Base-by-base conservation (phyloP, 2,329 filamentous ascomycete genomes). In the Trichoderma arundinaceum region DNA sequence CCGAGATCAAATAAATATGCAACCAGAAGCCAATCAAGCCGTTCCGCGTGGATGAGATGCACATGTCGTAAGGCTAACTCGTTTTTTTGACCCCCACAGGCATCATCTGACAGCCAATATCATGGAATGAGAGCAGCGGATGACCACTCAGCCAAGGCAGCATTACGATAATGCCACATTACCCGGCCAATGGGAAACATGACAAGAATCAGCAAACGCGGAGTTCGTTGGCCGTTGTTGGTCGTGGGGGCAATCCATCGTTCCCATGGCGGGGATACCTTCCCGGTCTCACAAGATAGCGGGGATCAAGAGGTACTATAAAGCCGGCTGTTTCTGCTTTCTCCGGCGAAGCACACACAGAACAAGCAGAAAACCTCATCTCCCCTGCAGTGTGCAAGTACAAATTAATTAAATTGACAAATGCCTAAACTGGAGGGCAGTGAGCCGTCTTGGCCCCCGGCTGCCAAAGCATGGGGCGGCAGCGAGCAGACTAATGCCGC, bases 1-100 rank as follows among this genome's bases (percentile, higher is more conserved):
- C 33, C 33, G n/a, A 19, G 19, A 19, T 39, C 33, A 32, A 13
- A 49, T 32, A 9, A 1, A 51, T 7, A 51, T 6, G n/a, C 32
- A 22, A 9, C 32, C 28, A n/a, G 39, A 46, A 35, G 48, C 49
- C 59, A 63, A 63, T 63, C 48, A 53, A n/a, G 33, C 22, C 32
- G 48, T 46, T 46, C 12, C 49, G 32, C 39, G 28, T 46, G 32
- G 39, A 52, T 15, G 38, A 53, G 59, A 44, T 62, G 51, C 15
- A 17, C 28, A 39, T n/a, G 52, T n/a, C 17, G n/a, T 39, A 17
- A 22, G 28, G 19, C 28, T 15, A 52, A 39, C 39, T 32, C 32
- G 28, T 1, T 43, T 1, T 1, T 15, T 38, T 2, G 33, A n/a
- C 43, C 59, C 49, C 59, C 59, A 43, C 59, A 15, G 28, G 17